Evolutionary conservation across 805 yeast genomes (phyloP).

Genomic region (Myxozyma geophila): DNA sequence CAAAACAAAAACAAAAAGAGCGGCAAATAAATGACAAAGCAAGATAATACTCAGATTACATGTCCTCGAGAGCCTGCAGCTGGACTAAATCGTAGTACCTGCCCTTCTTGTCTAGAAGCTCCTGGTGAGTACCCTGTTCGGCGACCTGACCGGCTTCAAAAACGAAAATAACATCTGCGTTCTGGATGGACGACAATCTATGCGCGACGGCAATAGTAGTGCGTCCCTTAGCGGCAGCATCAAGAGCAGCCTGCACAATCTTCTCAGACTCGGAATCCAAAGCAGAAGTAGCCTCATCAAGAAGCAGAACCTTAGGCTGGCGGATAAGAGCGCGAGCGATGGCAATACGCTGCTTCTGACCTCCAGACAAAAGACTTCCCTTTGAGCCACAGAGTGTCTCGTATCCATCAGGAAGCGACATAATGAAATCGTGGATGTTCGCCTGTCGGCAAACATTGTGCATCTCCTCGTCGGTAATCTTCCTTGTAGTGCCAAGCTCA

Average conservation of each 20-base stretch:
- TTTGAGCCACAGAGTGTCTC: constrained; percentile 56
- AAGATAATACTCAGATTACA: background rate
- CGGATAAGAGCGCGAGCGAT: constrained; percentile 67
- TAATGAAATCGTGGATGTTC: constrained; percentile 57
- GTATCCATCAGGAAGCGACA: constrained; percentile 58
- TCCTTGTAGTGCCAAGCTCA: constrained; percentile 46
- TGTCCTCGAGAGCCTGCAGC: constrained; percentile 49
- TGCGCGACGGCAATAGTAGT: constrained; percentile 79
- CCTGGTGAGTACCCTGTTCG: constrained; percentile 56
- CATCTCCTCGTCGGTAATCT: constrained; percentile 49
- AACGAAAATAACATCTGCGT: constrained; percentile 58
- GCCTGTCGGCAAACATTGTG: constrained; percentile 55
- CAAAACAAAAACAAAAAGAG: background rate
- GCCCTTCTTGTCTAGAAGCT: constrained; percentile 47
- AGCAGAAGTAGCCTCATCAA: constrained; percentile 64
- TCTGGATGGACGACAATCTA: constrained; percentile 63
- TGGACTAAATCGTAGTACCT: constrained; percentile 49
- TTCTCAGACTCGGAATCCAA: constrained; percentile 65
- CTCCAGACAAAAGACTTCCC: constrained; percentile 62
- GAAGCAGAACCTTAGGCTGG: constrained; percentile 58
- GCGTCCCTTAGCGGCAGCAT: constrained; percentile 61
- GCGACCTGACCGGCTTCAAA: constrained; percentile 58
- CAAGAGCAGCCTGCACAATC: constrained; percentile 65
- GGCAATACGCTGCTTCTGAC: constrained; percentile 68
- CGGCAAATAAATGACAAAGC: background rate